Evolutionary conservation across 257 asterid genomes (phyloP).

Genomic region (Orobanche coerulescens): DNA sequence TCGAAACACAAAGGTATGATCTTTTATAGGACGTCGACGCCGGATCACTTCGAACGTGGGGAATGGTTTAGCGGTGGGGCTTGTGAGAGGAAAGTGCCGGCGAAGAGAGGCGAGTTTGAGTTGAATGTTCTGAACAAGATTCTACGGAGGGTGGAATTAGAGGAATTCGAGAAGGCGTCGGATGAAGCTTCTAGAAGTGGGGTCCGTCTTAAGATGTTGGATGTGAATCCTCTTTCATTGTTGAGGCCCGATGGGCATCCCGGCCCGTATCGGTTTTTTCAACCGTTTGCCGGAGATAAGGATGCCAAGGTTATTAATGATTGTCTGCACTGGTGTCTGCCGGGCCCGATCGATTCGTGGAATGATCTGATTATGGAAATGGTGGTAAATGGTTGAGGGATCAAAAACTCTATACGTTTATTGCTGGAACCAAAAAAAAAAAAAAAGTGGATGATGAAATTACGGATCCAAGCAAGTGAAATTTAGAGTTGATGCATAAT

Average conservation of each 20-base stretch:
- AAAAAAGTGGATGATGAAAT: background rate
- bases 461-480: background rate
- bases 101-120: slow-evolving; percentile 48
- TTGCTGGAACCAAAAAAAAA: no score
- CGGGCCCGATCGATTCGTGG: slow-evolving; percentile 83
- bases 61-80: slow-evolving; percentile 71
- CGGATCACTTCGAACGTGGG: slow-evolving; percentile 67
- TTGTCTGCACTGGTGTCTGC: slow-evolving; percentile 86
- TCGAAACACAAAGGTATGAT: slow-evolving; percentile 50
- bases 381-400: slow-evolving; percentile 24
- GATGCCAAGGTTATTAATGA: slow-evolving; percentile 42
- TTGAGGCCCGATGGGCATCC: slow-evolving; percentile 82
- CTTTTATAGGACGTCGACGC: slow-evolving; percentile 52
- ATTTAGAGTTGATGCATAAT: background rate
- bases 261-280: slow-evolving; percentile 52
- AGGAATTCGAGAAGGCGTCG: slow-evolving; percentile 43
- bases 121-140: slow-evolving; percentile 30
- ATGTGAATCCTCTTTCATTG: slow-evolving; percentile 45
- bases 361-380: slow-evolving; percentile 64
- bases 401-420: background rate
- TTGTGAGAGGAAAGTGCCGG: slow-evolving; percentile 49
- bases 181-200: slow-evolving; percentile 42
- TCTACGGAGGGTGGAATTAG: slow-evolving; percentile 37
- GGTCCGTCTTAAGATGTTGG: slow-evolving; percentile 50
- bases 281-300: slow-evolving; percentile 41